These are phyloP conservation scores for Butyriboletus appendiculatus DNA, from an alignment of 1,284 basidiomycete genomes.

Conservation along the genomic window DNA sequence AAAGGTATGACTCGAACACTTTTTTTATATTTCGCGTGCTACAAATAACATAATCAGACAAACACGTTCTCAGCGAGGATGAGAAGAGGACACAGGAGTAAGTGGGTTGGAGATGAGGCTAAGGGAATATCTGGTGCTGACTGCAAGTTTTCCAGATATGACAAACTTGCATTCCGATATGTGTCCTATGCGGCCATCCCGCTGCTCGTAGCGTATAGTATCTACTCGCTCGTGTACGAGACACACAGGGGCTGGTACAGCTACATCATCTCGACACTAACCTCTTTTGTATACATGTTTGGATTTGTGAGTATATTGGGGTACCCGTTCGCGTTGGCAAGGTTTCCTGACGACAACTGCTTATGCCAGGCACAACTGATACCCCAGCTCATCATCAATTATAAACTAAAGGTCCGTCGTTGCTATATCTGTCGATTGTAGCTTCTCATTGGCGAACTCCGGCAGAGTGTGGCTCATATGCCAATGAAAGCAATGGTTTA, in stretches of 20 bases:
- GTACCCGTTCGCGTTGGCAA: constrained; percentile 1
- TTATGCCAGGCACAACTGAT: constrained; percentile 76
- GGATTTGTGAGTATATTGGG: constrained; percentile 76
- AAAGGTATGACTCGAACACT: constrained; percentile 55
- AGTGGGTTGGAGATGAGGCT: constrained; percentile 31
- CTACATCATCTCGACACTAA: constrained; percentile 87
- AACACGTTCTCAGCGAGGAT: constrained; percentile 90
- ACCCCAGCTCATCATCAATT: constrained; percentile 94
- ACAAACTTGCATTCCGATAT: constrained; percentile 87
- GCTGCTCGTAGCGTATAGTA: constrained; percentile 80
- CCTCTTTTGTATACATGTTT: constrained; percentile 93
- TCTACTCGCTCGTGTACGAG: constrained; percentile 89
- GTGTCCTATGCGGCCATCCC: constrained; percentile 90
- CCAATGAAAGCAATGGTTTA: constrained; percentile 97
- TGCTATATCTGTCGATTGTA: constrained; percentile 18
- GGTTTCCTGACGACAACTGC: constrained; percentile 21
- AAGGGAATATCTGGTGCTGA: constrained; percentile 23
- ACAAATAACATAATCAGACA: constrained; percentile 54
- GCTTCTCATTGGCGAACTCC: constrained; percentile 18
- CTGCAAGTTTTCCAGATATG: constrained; percentile 54
- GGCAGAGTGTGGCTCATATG: constrained; percentile 86
- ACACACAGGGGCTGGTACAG: constrained; percentile 95
- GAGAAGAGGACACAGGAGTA: constrained; percentile 98
- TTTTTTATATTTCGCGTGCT: constrained; percentile 12
- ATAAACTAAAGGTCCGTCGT: constrained; percentile 82